A percentile compares a stretch with the other conserved stretches of the same genome.
phyloP scores from a whole-genome alignment of 2,329 filamentous ascomycete genomes.

The Colletotrichum limetticola region DNA sequence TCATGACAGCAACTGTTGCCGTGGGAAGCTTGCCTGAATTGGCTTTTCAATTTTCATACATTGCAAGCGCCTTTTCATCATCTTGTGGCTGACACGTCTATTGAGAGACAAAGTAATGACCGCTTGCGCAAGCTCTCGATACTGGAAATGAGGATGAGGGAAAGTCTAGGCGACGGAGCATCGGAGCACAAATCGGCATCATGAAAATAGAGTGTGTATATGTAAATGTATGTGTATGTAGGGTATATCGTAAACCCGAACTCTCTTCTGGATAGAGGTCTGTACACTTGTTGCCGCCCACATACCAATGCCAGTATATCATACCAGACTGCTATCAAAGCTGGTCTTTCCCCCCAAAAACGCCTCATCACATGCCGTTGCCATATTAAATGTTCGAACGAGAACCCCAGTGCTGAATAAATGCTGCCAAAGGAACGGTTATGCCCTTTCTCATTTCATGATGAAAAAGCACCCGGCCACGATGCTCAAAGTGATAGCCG shows the following conservation, averaged over 20 bases:
- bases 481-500: conserved; percentile 58
- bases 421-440: background rate
- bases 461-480: conserved; percentile 63
- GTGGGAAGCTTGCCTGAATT: background rate
- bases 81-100: no score
- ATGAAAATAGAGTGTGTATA: background rate
- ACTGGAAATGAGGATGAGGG: background rate
- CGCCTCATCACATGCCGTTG: conserved; percentile 5
- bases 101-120: background rate
- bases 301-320: background rate
- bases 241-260: conserved; percentile 25
- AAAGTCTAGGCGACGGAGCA: background rate
- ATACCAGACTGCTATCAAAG: conserved; percentile 31
- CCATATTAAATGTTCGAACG: conserved; percentile 9
- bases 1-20: conserved; percentile 18
- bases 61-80: background rate
- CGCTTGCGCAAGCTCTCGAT: background rate
- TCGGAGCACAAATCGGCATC: background rate
- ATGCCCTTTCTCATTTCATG: conserved; percentile 44
- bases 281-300: conserved; percentile 10
- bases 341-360: background rate
- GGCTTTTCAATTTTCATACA: background rate
- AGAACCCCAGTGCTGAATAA: background rate
- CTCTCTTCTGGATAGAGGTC: background rate
- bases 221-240: background rate